phyloP scores from a whole-genome alignment of 2,329 filamentous ascomycete species.

The Colletotrichum horii region DNA sequence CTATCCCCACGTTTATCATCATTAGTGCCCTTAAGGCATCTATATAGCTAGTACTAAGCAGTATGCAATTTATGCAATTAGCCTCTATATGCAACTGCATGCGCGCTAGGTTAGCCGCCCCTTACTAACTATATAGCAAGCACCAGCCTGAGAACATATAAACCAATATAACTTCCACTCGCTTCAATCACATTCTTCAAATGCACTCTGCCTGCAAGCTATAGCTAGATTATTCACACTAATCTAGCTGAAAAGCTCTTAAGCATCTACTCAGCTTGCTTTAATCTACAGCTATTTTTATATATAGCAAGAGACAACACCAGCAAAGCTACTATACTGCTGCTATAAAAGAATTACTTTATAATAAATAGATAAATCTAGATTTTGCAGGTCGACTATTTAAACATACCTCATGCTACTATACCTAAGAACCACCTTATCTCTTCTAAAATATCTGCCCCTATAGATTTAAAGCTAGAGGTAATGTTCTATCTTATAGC shows the following conservation, averaged over 20 bases:
- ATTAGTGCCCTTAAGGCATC: neutral
- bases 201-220: neutral
- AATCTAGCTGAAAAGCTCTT: neutral
- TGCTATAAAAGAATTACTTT: neutral
- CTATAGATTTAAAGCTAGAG: neutral
- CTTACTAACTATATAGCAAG: neutral
- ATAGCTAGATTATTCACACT: neutral
- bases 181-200: neutral
- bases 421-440: neutral
- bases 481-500: neutral
- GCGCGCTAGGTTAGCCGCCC: neutral
- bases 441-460: neutral
- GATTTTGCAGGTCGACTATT: neutral
- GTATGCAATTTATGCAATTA: neutral
- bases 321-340: neutral
- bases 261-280: neutral
- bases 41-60: neutral
- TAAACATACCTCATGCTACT: neutral
- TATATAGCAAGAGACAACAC: neutral
- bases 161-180: neutral
- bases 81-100: neutral
- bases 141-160: neutral
- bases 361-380: neutral
- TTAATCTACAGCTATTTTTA: neutral
- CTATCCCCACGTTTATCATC: neutral